These are phyloP conservation scores for Podila clonocystis DNA, from an alignment of 192 early-diverging fungal genomes.

Conservation along the genomic window DNA sequence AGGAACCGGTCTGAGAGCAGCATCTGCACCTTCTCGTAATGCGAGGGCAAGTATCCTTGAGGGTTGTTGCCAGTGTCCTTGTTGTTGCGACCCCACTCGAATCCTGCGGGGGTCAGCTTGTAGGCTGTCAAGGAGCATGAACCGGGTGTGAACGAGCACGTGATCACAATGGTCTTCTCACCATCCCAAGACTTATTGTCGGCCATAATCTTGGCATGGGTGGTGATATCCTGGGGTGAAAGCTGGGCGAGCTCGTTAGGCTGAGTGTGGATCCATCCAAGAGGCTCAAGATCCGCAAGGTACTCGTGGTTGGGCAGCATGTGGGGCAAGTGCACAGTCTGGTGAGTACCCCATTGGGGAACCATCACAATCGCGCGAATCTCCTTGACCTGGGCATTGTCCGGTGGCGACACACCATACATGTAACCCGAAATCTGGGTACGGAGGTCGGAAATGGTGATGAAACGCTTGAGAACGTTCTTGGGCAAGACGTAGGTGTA, in stretches of 20 bases:
- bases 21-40: constrained; percentile 98
- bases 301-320: constrained; percentile 91
- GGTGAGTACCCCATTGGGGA: constrained; percentile 98
- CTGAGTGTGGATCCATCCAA: constrained; percentile 99
- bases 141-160: constrained; percentile 98
- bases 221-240: constrained; percentile 90
- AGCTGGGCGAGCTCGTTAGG: constrained; percentile 91
- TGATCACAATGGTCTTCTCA: constrained; percentile 91
- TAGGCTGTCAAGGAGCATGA: constrained; percentile 96
- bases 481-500: constrained; percentile 98
- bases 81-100: constrained; percentile 97
- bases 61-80: constrained; percentile 89
- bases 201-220: constrained; percentile 90
- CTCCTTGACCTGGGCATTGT: constrained; percentile 95
- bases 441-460: constrained; percentile 92
- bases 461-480: constrained; percentile 98
- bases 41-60: constrained; percentile 84
- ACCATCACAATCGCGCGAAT: constrained; percentile 92
- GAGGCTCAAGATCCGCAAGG: constrained; percentile 91
- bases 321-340: constrained; percentile 91
- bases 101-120: constrained; percentile 95
- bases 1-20: constrained; percentile 95
- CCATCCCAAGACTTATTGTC: constrained; percentile 94
- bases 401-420: constrained; percentile 91
- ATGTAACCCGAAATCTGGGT: constrained; percentile 97